Conservation (phyloP, 2,329 filamentous ascomycete genomes). For the Aureobasidium sp. region DNA sequence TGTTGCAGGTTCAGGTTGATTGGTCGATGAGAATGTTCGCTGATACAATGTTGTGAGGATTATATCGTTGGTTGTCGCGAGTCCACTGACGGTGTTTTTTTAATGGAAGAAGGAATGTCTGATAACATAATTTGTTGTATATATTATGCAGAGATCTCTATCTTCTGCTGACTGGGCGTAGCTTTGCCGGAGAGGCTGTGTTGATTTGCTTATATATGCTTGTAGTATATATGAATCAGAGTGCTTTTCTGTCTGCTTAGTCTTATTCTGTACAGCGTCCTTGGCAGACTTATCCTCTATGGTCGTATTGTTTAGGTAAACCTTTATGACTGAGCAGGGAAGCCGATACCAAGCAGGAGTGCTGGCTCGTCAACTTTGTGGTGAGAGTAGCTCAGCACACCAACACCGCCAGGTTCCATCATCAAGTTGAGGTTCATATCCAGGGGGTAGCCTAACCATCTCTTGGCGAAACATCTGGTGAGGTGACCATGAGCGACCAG, state of each 20-base stretch:
- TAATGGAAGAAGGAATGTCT: neutral
- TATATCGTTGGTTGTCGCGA: neutral
- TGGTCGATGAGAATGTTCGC: neutral
- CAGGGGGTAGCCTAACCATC: slow-evolving; percentile 71
- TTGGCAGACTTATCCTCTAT: neutral
- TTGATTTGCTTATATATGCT: neutral
- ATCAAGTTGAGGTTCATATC: slow-evolving; percentile 70
- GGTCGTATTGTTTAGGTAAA: neutral
- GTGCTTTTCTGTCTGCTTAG: neutral
- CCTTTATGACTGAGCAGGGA: slow-evolving; percentile 5
- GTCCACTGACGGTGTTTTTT: too few relatives aligned
- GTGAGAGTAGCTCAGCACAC: slow-evolving; percentile 47
- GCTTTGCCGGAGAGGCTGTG: neutral
- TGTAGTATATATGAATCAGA: neutral
- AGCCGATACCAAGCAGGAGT: slow-evolving; percentile 38
- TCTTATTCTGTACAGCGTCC: neutral
- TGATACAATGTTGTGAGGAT: neutral
- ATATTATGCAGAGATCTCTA: neutral
- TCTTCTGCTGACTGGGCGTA: neutral
- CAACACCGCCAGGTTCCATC: slow-evolving; percentile 57
- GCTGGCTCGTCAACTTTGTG: slow-evolving; percentile 44
- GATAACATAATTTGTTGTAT: neutral
- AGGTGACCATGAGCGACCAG: slow-evolving; percentile 90
- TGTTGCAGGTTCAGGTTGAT: slow-evolving; percentile 9
- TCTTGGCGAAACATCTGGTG: slow-evolving; percentile 76